phyloP scores from a whole-genome alignment of 441 rosid species.

The Biscutella laevigata region DNA sequence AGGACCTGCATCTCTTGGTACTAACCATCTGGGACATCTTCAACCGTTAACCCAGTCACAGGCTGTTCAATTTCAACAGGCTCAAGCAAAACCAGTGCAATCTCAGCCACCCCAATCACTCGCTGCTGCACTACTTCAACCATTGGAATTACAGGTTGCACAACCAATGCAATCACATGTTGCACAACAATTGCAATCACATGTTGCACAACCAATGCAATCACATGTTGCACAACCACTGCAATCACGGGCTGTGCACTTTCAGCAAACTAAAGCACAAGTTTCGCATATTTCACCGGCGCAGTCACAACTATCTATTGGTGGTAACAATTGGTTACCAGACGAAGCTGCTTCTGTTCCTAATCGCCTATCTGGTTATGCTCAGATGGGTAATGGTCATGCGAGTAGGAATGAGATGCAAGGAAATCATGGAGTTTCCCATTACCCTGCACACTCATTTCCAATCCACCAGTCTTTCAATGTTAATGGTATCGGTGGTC shows the following conservation, averaged over 20 bases:
- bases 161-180: too few species aligned
- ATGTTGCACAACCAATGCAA: too few species aligned
- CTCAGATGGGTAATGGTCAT: slow-evolving; percentile 56
- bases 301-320: slow-evolving; percentile 18
- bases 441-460: slow-evolving; percentile 27
- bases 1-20: slow-evolving; percentile 35
- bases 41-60: slow-evolving; percentile 42
- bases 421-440: slow-evolving; percentile 36
- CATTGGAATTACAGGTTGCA: too few species aligned
- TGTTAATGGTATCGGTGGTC: slow-evolving; percentile 27
- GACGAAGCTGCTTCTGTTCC: slow-evolving; percentile 49
- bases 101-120: slow-evolving; percentile 20
- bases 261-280: slow-evolving; percentile 22
- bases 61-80: slow-evolving; percentile 28
- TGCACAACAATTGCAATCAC: too few species aligned
- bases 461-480: slow-evolving; percentile 37
- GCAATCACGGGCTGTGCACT: slow-evolving; percentile 18
- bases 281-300: slow-evolving; percentile 14
- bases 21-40: slow-evolving; percentile 32
- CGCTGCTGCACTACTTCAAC: slow-evolving; percentile 19
- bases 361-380: slow-evolving; percentile 46
- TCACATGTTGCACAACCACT: slow-evolving; percentile 19
- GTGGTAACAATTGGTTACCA: slow-evolving; percentile 33
- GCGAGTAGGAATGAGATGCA: slow-evolving; percentile 39
- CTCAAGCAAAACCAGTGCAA: slow-evolving; percentile 18